Evolutionary conservation across 352 stramenopile genomes (phyloP).

Genomic region (Phytophthora meadii): DNA sequence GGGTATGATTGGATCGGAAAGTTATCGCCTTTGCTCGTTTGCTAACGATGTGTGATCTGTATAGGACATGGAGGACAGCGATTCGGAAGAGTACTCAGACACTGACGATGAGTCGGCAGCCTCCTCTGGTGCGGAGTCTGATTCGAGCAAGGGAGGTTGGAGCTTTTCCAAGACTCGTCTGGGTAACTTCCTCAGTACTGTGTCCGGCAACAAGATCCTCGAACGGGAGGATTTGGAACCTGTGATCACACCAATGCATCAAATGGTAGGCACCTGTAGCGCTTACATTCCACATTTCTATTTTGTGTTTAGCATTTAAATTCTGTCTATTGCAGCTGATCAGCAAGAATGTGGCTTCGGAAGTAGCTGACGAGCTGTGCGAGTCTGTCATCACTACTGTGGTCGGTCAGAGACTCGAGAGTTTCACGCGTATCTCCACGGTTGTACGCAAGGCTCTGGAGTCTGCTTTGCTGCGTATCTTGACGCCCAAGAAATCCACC

Average conservation of each 20-base stretch:
- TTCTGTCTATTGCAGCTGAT: conserved; percentile 78
- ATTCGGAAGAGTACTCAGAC: conserved; percentile 69
- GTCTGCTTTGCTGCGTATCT: conserved; percentile 93
- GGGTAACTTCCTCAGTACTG: conserved; percentile 79
- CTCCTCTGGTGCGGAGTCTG: conserved; percentile 77
- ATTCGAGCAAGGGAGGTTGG: conserved; percentile 68
- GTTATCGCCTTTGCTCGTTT: background rate
- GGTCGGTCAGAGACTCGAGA: conserved; percentile 95
- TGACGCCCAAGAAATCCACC: conserved; percentile 96
- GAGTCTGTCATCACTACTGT: conserved; percentile 95
- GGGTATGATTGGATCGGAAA: conserved; percentile 45
- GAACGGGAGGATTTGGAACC: conserved; percentile 93
- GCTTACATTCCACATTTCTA: background rate
- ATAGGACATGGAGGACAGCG: conserved; percentile 74
- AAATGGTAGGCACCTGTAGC: conserved; percentile 60
- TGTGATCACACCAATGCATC: conserved; percentile 94
- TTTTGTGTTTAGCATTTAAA: conserved; percentile 1
- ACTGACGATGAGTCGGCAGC: conserved; percentile 73
- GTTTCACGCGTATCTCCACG: conserved; percentile 91
- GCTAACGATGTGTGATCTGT: conserved; percentile 2
- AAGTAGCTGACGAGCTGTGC: conserved; percentile 96
- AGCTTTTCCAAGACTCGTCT: conserved; percentile 85
- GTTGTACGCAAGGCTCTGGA: conserved; percentile 96
- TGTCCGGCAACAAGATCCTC: conserved; percentile 94
- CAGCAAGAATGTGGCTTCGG: conserved; percentile 97